These are phyloP conservation scores for Ophiosphaerella narmari DNA, from an alignment of 2,329 filamentous ascomycete genomes.

Conservation along the genomic window DNA sequence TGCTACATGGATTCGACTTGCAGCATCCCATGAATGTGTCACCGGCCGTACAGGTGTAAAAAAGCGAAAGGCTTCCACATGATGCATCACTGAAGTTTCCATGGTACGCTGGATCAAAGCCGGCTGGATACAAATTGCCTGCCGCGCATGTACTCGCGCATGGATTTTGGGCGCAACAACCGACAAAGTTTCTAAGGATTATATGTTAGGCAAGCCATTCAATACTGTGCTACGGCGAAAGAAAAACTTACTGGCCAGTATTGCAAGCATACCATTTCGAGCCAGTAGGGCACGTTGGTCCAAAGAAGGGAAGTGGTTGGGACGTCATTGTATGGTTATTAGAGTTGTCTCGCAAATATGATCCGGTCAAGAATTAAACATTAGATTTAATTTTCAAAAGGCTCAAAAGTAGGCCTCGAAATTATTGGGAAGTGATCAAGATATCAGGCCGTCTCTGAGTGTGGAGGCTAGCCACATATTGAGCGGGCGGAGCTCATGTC, in stretches of 20 bases:
- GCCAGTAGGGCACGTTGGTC: constrained; percentile 40
- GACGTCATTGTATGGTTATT: constrained; percentile 3
- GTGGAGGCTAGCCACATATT: too few species aligned
- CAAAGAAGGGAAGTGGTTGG: constrained; percentile 21
- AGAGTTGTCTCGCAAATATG: not conserved
- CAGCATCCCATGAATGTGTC: constrained; percentile 48
- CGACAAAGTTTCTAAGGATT: constrained; percentile 35
- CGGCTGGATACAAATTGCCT: constrained; percentile 35
- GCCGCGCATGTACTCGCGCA: constrained; percentile 42
- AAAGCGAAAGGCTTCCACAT: constrained; percentile 28
- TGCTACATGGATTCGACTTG: constrained; percentile 39
- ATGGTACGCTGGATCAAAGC: constrained; percentile 39
- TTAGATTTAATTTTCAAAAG: not conserved
- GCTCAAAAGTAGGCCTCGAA: not conserved
- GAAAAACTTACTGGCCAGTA: constrained; percentile 14
- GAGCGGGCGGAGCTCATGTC: too few species aligned
- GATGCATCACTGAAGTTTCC: constrained; percentile 35
- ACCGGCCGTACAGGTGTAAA: constrained; percentile 43
- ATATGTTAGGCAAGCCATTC: constrained; percentile 1
- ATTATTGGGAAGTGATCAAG: too few species aligned
- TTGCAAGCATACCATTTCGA: constrained; percentile 45
- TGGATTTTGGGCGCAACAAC: constrained; percentile 45
- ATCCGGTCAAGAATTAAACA: not conserved
- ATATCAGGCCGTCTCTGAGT: too few species aligned
- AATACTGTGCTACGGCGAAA: not conserved